Base-by-base conservation (phyloP, 2,329 filamentous ascomycete genomes). In the Fonsecaea multimorphosa region DNA sequence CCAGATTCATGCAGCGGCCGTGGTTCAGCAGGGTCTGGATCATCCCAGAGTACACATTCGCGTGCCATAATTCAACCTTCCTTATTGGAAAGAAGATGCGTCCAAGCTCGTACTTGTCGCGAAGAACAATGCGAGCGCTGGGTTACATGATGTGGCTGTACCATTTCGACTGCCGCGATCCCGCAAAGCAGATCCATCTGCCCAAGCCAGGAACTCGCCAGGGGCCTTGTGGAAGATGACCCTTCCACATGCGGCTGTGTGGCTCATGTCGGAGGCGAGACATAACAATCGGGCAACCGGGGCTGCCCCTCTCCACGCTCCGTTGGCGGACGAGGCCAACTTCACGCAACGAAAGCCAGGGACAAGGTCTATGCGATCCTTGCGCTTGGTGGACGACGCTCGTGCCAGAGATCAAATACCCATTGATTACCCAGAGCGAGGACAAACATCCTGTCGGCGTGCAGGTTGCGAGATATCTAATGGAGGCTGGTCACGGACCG, bases 1-100 rank as follows among this genome's bases (percentile, higher is more conserved):
- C 31, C 12, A 11, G 40, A 4, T 68, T 68, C 40, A 46, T 61
- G 12, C 12, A 29, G n/a, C 60, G 71, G 5, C 58, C 67, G 8
- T 72, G 70, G 67, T 72, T 70, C 55, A 65, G 62, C 3, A 34
- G 71, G 7, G 53, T 71, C 16, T 72, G 71, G 71, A 62, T 72
- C 3, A 61, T 71, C 9, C 71, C 71, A 36, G 71, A 72, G 54
- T 66, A 65, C 36, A 61, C 66, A 19, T 61, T 72, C 11, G 68
- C 70, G 12, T 16, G 51, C 11, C 40, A 22, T 2, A n/a, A n/a
- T n/a, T 16, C 34, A 6, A 12, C 46, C 6, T 56, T 67, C 38
- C 40, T 67, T 55, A 61, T 67, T 16, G 65, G 65, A 24, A 19
- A 27, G 29, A 7, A 55, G 7, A 46, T 65, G 19, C 40, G 51